Evolutionary conservation across 345 rosid genomes (phyloP), one percentile per base, ranked within the genome.

Genomic region (Boechera retrofracta): DNA sequence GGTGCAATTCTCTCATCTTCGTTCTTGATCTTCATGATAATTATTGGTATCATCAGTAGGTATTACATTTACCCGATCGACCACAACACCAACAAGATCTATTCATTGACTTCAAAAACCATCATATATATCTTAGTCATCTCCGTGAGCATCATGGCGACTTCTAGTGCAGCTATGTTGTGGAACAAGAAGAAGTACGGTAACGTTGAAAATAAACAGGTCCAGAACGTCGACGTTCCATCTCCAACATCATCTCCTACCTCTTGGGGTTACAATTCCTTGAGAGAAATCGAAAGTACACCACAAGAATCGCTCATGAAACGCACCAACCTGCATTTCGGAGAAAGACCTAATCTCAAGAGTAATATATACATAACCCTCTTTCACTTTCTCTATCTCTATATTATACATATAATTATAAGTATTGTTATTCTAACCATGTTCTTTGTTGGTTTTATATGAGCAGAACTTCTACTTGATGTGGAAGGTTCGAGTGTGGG

Each of bases 281-380:
- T 79, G 13, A 83, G 80, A 77, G 98, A 95, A 80, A 51, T 88
- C 75, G 98, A 90, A 79, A 95, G 96, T 49, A 82, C 87, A 3
- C 96, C 96, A 6, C 84, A 61, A 29, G 84, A 85, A 33, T 79
- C 94, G 15, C 74, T 91, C 31, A 42, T 72, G 15, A 83, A 88
- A 59, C 79, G 79, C 70, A 86, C 91, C 62, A 79, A 63, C 12
- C 75, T 79, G 38, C 86, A 84, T 72, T 85, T 77, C 7, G 97
- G 97, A 10, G 81, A 63, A 81, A 81, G 97, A 42, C 98, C 98
- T 55, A 82, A 92, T 52, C 75, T 92, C 15, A 88, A 78, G 75
- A 92, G 98, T 92, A 85, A 75, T 54, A 73, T 39, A 81, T 90
- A 5, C 60, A 10, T 55, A 9, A 42, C 69, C 13, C 41, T 60